Conservation (phyloP, 257 asterid species). For the Rhazya stricta region DNA sequence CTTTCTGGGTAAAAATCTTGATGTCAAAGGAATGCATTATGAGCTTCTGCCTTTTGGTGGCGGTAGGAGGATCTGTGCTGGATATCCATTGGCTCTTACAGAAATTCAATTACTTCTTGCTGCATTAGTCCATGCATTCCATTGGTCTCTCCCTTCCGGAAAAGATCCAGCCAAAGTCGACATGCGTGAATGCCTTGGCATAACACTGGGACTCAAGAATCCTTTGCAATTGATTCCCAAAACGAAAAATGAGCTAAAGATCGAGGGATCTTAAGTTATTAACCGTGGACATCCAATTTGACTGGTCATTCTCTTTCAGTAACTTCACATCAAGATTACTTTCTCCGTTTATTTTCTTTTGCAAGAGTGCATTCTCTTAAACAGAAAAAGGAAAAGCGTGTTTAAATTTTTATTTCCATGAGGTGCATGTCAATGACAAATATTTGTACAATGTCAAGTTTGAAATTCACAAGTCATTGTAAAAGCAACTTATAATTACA, state of each 20-base stretch:
- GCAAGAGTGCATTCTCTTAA: no score
- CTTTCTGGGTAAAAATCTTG: background rate
- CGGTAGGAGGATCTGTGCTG: constrained; percentile 1
- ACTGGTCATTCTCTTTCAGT: no score
- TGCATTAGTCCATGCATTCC: background rate
- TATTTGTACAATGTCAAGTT: no score
- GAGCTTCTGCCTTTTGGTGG: constrained; percentile 1
- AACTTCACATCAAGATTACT: no score
- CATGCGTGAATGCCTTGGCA: background rate
- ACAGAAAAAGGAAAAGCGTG: no score
- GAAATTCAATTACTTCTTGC: constrained; percentile 2
- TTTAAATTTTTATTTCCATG: no score
- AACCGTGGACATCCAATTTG: no score
- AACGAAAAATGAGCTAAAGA: background rate
- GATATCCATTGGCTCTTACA: background rate
- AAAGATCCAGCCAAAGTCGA: background rate
- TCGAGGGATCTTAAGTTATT: background rate
- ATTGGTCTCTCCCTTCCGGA: background rate
- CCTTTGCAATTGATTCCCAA: background rate
- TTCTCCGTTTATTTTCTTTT: no score
- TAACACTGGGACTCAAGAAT: background rate
- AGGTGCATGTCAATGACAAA: no score
- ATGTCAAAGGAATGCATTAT: background rate
- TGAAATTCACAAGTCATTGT: no score
- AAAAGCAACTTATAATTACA: no score